Evolutionary conservation across 192 early-diverging fungal genomes (phyloP).

Genomic region (Gamsiella multidivaricata): DNA sequence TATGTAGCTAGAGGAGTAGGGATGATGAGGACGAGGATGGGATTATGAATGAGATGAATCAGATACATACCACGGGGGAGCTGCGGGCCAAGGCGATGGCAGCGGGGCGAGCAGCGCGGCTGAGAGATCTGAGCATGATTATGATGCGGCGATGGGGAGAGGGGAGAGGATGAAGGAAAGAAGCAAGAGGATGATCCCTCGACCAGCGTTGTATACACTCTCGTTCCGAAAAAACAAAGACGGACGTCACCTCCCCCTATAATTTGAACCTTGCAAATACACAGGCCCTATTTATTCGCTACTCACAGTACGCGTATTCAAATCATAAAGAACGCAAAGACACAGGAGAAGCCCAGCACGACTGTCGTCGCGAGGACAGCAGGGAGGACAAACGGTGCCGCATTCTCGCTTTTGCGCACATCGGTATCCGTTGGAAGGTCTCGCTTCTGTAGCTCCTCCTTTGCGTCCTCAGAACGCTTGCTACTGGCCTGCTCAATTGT

Average conservation of each 20-base stretch:
- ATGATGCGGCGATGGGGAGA: constrained; percentile 37
- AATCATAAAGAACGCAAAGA: constrained; percentile 37
- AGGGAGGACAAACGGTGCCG: constrained; percentile 33
- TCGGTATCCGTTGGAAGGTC: not conserved
- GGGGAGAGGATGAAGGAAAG: constrained; percentile 21
- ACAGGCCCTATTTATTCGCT: not conserved
- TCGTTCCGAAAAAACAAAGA: not conserved
- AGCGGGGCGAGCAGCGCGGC: constrained; percentile 60
- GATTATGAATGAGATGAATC: not conserved
- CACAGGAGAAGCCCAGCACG: constrained; percentile 20
- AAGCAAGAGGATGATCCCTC: constrained; percentile 1
- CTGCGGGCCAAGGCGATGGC: constrained; percentile 58
- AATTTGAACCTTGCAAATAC: no score
- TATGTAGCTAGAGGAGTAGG: no score
- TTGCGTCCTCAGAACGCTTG: not conserved
- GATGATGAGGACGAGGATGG: not conserved
- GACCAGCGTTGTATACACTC: not conserved
- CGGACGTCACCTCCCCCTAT: not conserved
- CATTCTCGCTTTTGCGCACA: constrained; percentile 12
- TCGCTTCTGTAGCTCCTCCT: not conserved
- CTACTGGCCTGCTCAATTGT: constrained; percentile 6
- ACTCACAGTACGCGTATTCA: not conserved
- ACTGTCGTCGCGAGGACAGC: constrained; percentile 24
- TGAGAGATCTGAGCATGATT: constrained; percentile 65
- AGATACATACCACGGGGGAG: constrained; percentile 60